Percentiles rank a stretch among this genome's conserved stretches.
Evolutionary conservation across 2,329 filamentous ascomycete species (phyloP).

Genomic region (Botrytis elliptica): DNA sequence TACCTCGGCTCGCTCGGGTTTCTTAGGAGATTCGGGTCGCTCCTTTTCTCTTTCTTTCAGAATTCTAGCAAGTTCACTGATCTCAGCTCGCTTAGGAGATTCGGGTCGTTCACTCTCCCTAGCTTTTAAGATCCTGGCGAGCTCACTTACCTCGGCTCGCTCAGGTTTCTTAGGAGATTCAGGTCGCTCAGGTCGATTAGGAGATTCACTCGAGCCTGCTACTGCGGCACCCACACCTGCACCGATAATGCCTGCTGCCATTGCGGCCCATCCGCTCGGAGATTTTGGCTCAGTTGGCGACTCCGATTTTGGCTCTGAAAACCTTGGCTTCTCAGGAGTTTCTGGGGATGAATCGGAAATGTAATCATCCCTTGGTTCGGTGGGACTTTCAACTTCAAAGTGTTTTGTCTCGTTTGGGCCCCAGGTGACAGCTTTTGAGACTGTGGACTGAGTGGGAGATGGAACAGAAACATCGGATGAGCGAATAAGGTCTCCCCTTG

Average conservation of each 20-base stretch:
- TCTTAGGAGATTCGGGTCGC: constrained; percentile 21
- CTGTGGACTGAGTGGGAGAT: constrained; percentile 45
- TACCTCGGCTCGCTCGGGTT: background rate
- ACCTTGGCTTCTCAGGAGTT: constrained; percentile 40
- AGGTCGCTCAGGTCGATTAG: constrained; percentile 20
- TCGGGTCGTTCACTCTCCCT: constrained; percentile 24
- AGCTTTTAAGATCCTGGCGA: constrained; percentile 3
- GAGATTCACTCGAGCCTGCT: constrained; percentile 30
- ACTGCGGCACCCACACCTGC: constrained; percentile 40
- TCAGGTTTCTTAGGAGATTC: constrained; percentile 27
- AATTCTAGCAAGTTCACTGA: constrained; percentile 8
- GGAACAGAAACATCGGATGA: constrained; percentile 11
- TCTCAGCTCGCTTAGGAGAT: constrained; percentile 23
- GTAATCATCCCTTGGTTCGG: constrained; percentile 40
- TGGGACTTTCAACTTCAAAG: constrained; percentile 61
- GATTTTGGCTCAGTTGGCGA: background rate
- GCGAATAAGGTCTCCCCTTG: constrained; percentile 45
- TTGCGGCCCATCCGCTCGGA: constrained; percentile 48
- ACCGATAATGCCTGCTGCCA: constrained; percentile 51
- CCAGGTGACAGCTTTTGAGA: constrained; percentile 61
- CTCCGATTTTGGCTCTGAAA: constrained; percentile 12
- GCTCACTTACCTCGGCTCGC: constrained; percentile 12
- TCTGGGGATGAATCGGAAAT: constrained; percentile 30
- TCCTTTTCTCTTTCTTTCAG: constrained; percentile 9
- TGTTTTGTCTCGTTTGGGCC: constrained; percentile 64